Evolutionary conservation across 768 basidiomycete genomes (phyloP), one percentile per base, ranked within the genome.

Genomic region (Roridomyces roridus): DNA sequence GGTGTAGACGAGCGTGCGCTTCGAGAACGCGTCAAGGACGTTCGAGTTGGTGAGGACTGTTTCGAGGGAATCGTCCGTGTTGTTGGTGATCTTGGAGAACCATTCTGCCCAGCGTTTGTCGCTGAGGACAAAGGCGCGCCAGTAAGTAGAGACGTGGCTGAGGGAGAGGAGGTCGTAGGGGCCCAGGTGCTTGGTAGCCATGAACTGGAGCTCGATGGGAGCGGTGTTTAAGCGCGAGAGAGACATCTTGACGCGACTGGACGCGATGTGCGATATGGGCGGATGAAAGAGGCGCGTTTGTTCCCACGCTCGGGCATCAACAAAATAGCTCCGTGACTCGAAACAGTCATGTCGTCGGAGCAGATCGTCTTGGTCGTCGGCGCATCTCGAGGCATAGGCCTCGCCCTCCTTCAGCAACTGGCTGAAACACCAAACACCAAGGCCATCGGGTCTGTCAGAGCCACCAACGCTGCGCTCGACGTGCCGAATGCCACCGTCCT

Each of bases 311-410:
- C 20, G 29, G n/a, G 15, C 45, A n/a, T n/a, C n/a, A n/a, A n/a
- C n/a, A n/a, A n/a, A n/a, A n/a, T n/a, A n/a, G n/a, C n/a, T n/a
- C 39, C 39, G n/a, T n/a, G 6, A 17, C 8, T 6, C 39, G 15
- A 43, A 25, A 12, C 42, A 12, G 10, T 21, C 41, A 59, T 59
- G 58, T 49, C 58, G 5, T 23, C 47, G n/a, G 55, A 61, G 20
- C 55, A 62, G 28, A 61, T 54, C 21, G 53, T 61, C n/a, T 59
- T 64, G 18, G 56, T 64, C n/a, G 26, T 64, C 40, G 63, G 63
- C 40, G 63, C 56, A n/a, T 64, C 63, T n/a, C 46, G 63, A 11
- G 63, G 63, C 10, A 31, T 64, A n/a, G 63, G 63, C 1, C 55
- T 61, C 10, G 56, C 51, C 14, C 51, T 64, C 17, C 21, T 57